Base-by-base conservation (phyloP, 2,329 filamentous ascomycete genomes). In the Penicillium corylophilum region DNA sequence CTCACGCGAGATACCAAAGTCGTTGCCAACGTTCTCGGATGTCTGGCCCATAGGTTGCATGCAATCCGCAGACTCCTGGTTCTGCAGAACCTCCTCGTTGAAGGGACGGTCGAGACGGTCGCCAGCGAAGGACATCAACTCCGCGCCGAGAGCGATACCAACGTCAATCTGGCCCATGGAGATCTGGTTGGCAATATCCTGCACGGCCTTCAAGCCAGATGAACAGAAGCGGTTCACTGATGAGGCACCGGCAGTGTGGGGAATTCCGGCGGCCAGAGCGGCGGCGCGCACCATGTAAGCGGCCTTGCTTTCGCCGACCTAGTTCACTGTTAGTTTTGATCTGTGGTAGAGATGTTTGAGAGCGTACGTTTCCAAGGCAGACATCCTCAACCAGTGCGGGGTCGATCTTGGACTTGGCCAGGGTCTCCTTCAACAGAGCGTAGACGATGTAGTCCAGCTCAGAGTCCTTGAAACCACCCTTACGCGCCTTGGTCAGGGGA, bases 11-110 rank as follows among this genome's bases (percentile, higher is more conserved):
- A 99, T 86, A 68, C 87, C 83, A 73, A 97, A 97, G 76, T 97
- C 94, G 44, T 84, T 84, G 64, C 87, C 90, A 24, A 99, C 91
- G 70, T 97, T 97, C 79, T 99, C 94, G 53, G 88, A 93, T 2
- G 94, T 99, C 83, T 95, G 95, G 20, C 94, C 94, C 94, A 99
- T 99, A 61, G 93, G 89, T 80, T 91, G 84, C 84, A 93, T 84
- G 80, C 91, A 94, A 76, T 97, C 93, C 42, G 74, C 74, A 0
- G 90, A 83, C 69, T 96, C 90, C 70, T 90, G 87, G 75, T 82
- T 88, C 66, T 80, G 77, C 62, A 89, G 77, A 54, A 97, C 84
- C 57, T 87, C 85, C 59, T 87, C 84, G 71, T 90, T 86, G 74
- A 96, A 94, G 4, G 88, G 86, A 57, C 83, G 74, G 22, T 85